phyloP scores from a whole-genome alignment of 2,329 filamentous ascomycete genomes.

The Ophidiomyces ophidiicola region DNA sequence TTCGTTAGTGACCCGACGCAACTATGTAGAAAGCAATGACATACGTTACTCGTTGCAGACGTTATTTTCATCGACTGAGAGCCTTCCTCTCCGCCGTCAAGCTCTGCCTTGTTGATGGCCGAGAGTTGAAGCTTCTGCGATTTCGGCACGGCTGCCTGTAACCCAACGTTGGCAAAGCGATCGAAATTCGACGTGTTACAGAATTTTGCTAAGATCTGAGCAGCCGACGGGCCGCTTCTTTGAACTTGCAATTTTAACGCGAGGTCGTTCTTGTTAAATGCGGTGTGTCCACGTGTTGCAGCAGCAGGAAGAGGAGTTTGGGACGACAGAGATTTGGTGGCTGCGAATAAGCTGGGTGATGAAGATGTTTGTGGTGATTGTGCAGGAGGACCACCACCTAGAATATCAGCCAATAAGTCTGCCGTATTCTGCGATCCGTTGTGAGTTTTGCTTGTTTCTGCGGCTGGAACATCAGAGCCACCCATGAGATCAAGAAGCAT shows the following conservation, averaged over 20 bases:
- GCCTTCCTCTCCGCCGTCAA: slow-evolving; percentile 67
- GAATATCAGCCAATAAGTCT: slow-evolving; percentile 81
- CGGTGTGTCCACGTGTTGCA: slow-evolving; percentile 48
- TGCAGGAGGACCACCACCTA: slow-evolving; percentile 57
- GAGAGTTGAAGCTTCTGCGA: slow-evolving; percentile 87
- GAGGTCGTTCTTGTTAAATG: slow-evolving; percentile 78
- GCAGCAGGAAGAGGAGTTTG: slow-evolving; percentile 35
- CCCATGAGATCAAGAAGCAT: slow-evolving; percentile 88
- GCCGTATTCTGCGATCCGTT: slow-evolving; percentile 60
- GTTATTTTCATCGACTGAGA: slow-evolving; percentile 83
- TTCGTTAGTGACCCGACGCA: slow-evolving; percentile 9
- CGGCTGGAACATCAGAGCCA: slow-evolving; percentile 52
- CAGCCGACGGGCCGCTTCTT: slow-evolving; percentile 53
- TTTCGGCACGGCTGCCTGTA: slow-evolving; percentile 94
- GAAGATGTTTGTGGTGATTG: slow-evolving; percentile 37
- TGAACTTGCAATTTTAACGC: slow-evolving; percentile 72
- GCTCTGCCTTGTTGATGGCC: slow-evolving; percentile 69
- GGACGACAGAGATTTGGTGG: slow-evolving; percentile 41
- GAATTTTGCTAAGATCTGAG: slow-evolving; percentile 77
- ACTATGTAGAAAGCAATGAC: background rate
- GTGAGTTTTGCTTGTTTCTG: slow-evolving; percentile 38
- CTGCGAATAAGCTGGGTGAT: slow-evolving; percentile 38
- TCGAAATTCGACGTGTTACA: slow-evolving; percentile 58
- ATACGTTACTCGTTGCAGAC: slow-evolving; percentile 59
- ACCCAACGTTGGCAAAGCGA: slow-evolving; percentile 58